phyloP scores from a whole-genome alignment of 371 early-diverging fungal genomes.

The Syncephalastrum monosporum region DNA sequence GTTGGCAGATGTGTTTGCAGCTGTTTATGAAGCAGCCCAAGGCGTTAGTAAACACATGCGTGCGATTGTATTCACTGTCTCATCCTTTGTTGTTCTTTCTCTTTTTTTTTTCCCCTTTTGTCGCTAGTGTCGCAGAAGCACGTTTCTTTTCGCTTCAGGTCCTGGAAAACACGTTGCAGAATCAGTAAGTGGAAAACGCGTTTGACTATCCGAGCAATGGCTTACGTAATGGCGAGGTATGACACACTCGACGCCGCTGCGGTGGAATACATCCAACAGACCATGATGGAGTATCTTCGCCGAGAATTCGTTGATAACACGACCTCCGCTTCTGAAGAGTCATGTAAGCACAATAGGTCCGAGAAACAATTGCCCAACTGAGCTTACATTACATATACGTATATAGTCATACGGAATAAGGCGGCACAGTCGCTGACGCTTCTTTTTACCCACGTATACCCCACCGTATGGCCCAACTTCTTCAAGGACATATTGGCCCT shows the following conservation, averaged over 20 bases:
- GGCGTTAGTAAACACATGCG: slow-evolving; percentile 51
- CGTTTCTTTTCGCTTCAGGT: slow-evolving; percentile 87
- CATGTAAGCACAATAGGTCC: no score
- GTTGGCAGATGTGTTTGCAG: slow-evolving; percentile 85
- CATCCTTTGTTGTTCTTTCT: neutral
- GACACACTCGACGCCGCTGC: slow-evolving; percentile 54
- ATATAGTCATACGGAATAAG: slow-evolving; percentile 81
- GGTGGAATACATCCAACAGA: slow-evolving; percentile 60
- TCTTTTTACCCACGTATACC: slow-evolving; percentile 82
- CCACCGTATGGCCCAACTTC: slow-evolving; percentile 84
- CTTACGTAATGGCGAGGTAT: slow-evolving; percentile 34
- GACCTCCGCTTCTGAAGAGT: slow-evolving; percentile 49
- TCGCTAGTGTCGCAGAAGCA: slow-evolving; percentile 69
- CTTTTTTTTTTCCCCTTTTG: no score
- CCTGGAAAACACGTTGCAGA: slow-evolving; percentile 72
- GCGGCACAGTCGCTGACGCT: slow-evolving; percentile 82
- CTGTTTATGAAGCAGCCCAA: slow-evolving; percentile 75
- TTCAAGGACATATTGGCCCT: slow-evolving; percentile 82
- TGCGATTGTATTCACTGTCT: neutral
- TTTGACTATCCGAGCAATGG: neutral
- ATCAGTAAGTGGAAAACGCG: slow-evolving; percentile 40
- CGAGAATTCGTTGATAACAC: slow-evolving; percentile 60
- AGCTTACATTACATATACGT: neutral
- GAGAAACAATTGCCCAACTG: no score
- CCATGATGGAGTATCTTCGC: slow-evolving; percentile 71